These are phyloP conservation scores for Eremomyces bilateralis DNA, from an alignment of 495 filamentous ascomycete genomes.

Conservation along the genomic window DNA sequence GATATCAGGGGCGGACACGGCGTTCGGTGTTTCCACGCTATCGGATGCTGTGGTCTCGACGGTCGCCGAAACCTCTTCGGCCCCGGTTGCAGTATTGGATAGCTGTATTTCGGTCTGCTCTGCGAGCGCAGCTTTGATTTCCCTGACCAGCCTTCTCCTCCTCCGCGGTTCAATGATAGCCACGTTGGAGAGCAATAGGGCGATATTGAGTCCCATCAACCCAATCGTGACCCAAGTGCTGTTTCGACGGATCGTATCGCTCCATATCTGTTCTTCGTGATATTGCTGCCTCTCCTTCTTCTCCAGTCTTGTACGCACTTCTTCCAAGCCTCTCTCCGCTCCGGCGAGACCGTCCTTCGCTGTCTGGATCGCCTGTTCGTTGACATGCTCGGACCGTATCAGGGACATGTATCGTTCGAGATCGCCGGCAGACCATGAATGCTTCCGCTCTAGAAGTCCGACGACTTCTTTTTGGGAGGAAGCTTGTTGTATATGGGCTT, in stretches of 20 bases:
- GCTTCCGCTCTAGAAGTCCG: conserved; percentile 76
- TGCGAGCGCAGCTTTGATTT: conserved; percentile 65
- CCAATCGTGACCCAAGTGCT: conserved; percentile 97
- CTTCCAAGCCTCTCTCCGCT: conserved; percentile 57
- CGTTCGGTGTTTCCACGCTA: background rate
- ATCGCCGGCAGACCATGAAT: conserved; percentile 69
- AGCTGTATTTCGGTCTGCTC: conserved; percentile 25
- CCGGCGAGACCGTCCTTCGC: conserved; percentile 47
- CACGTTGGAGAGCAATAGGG: conserved; percentile 74
- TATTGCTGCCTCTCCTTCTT: conserved; percentile 70
- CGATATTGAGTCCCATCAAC: conserved; percentile 85
- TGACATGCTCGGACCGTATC: conserved; percentile 78
- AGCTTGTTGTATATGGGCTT: conserved; percentile 55
- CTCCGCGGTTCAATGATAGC: conserved; percentile 92
- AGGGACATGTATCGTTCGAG: conserved; percentile 86
- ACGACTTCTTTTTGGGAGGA: conserved; percentile 91
- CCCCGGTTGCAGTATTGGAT: conserved; percentile 2
- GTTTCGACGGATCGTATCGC: conserved; percentile 87
- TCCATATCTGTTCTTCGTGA: conserved; percentile 99
- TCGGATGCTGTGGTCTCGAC: background rate
- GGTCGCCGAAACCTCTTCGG: background rate
- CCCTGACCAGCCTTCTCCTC: conserved; percentile 51
- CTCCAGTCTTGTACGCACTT: conserved; percentile 48
- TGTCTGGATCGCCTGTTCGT: conserved; percentile 68
- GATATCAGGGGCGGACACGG: background rate